Percentiles rank a stretch among this genome's conserved stretches.
Conservation (phyloP, 345 rosid genomes). For the Citrus medica region DNA sequence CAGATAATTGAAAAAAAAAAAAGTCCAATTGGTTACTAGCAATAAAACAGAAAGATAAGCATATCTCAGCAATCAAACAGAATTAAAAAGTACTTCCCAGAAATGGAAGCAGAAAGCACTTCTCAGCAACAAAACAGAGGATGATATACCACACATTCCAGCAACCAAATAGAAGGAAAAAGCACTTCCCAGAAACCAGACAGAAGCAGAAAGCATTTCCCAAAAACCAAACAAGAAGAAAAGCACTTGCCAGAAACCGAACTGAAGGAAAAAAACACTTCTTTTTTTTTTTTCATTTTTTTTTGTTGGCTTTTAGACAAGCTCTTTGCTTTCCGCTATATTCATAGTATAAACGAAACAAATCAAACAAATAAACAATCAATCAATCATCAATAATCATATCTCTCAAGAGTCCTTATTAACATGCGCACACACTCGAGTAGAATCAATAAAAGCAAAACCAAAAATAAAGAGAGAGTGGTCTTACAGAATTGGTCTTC, state of each 20-base stretch:
- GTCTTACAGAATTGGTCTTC: conserved; percentile 32
- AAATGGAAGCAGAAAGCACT: background rate
- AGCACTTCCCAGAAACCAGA: background rate
- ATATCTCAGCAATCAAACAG: background rate
- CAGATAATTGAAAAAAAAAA: too few relatives aligned
- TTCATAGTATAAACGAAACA: too few relatives aligned
- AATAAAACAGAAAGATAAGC: too few relatives aligned
- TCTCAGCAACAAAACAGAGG: background rate
- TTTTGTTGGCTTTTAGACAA: too few relatives aligned
- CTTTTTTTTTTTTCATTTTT: too few relatives aligned
- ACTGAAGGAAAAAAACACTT: background rate
- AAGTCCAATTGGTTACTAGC: too few relatives aligned
- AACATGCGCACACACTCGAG: background rate
- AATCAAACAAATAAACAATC: background rate
- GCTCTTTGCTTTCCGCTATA: too few relatives aligned
- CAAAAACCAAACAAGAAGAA: background rate
- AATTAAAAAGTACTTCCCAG: background rate
- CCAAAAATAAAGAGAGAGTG: background rate
- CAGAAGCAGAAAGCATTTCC: background rate
- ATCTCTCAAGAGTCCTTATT: background rate
- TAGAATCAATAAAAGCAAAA: background rate
- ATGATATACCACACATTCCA: background rate
- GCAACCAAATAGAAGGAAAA: background rate
- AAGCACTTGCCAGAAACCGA: conserved; percentile 5
- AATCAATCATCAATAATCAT: conserved; percentile 4